phyloP scores from a whole-genome alignment of 2,329 filamentous ascomycete genomes.

The Colletotrichum tropicicola region DNA sequence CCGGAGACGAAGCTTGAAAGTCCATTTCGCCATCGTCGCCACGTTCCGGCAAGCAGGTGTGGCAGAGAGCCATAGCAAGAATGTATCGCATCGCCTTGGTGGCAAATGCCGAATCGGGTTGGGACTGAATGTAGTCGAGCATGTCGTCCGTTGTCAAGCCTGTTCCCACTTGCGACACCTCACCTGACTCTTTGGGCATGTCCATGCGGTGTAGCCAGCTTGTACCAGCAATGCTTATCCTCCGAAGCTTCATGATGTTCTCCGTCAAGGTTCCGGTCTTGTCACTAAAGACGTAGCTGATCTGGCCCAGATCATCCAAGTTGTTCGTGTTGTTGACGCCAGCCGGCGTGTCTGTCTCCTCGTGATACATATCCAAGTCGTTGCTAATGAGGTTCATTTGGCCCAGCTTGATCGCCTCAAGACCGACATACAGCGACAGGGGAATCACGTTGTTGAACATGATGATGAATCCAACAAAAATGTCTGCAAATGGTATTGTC shows the following conservation, averaged over 20 bases:
- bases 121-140: slow-evolving; percentile 77
- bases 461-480: slow-evolving; percentile 90
- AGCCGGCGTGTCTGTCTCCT: slow-evolving; percentile 83
- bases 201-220: slow-evolving; percentile 88
- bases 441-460: slow-evolving; percentile 98
- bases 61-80: slow-evolving; percentile 84
- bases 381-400: slow-evolving; percentile 80
- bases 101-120: slow-evolving; percentile 80
- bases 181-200: slow-evolving; percentile 61
- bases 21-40: slow-evolving; percentile 73
- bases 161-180: slow-evolving; percentile 39
- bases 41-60: slow-evolving; percentile 87
- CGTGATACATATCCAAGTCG: slow-evolving; percentile 92
- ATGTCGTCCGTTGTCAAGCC: slow-evolving; percentile 77
- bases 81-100: slow-evolving; percentile 84
- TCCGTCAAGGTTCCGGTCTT: slow-evolving; percentile 95
- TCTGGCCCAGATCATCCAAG: slow-evolving; percentile 90
- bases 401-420: slow-evolving; percentile 86
- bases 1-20: slow-evolving; percentile 89
- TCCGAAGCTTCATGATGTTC: slow-evolving; percentile 94
- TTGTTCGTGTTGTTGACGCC: slow-evolving; percentile 93
- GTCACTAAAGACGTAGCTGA: slow-evolving; percentile 90
- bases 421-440: slow-evolving; percentile 86
- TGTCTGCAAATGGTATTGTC: slow-evolving; percentile 77
- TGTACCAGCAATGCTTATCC: slow-evolving; percentile 87